Evolutionary conservation across 345 rosid genomes (phyloP).

Genomic region (Combretum micranthum): DNA sequence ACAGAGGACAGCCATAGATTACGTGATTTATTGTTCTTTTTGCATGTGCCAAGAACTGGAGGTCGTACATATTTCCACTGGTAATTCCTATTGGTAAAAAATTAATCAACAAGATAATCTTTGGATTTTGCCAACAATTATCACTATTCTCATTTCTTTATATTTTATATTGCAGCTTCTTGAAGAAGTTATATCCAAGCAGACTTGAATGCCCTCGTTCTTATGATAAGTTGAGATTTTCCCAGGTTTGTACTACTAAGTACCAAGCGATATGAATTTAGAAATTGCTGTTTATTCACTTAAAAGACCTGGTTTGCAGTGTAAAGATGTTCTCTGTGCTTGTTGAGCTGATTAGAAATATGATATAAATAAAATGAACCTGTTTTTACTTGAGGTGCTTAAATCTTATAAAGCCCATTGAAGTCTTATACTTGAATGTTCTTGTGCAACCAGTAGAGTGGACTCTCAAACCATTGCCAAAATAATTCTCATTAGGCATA

Average conservation of each 20-base stretch:
- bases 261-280: too few relatives aligned
- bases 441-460: too few relatives aligned
- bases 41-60: slow-evolving; percentile 95
- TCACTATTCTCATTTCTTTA: slow-evolving; percentile 9
- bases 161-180: slow-evolving; percentile 51
- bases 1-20: slow-evolving; percentile 55
- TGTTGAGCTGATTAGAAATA: too few relatives aligned
- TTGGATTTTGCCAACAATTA: slow-evolving; percentile 1
- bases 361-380: too few relatives aligned
- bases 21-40: slow-evolving; percentile 75
- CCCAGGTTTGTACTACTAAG: slow-evolving; percentile 48
- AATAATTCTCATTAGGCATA: too few relatives aligned
- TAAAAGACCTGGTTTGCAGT: too few relatives aligned
- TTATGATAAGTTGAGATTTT: slow-evolving; percentile 80
- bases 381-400: too few relatives aligned
- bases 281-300: neutral
- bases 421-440: too few relatives aligned
- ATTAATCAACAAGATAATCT: neutral
- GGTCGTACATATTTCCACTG: slow-evolving; percentile 93
- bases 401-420: too few relatives aligned
- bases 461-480: too few relatives aligned
- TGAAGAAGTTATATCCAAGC: slow-evolving; percentile 66
- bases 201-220: slow-evolving; percentile 87
- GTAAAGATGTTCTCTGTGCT: too few relatives aligned
- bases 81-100: slow-evolving; percentile 24